Base-by-base conservation (phyloP, 257 asterid species). In the Jasminum sambac region DNA sequence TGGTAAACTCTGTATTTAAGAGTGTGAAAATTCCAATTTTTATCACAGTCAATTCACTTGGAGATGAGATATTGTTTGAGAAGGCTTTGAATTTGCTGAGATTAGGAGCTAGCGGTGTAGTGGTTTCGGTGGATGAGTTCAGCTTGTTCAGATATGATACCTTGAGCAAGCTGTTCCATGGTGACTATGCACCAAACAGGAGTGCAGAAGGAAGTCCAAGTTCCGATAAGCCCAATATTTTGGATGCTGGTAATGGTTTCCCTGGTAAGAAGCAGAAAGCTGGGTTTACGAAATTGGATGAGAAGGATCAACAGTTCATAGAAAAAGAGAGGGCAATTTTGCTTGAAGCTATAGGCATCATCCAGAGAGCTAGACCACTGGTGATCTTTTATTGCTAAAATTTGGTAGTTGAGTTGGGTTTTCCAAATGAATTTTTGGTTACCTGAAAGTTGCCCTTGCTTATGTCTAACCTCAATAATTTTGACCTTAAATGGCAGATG, bases 51-150 rank as follows among this genome's bases (percentile, higher is more conserved):
- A 92, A 83, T 76, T 81, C 86, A 50, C 83, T 72, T 73, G 79
- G 77, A 65, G 83, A 69, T 39, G 86, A 66, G 67, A 66, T 74
- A 60, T 77, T 78, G 41, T 69, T 73, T 63, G 67, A 75, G 42
- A 78, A 76, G 71, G 82, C 84, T 25, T 72, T 70, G 21, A 62
- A 75, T 77, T 76, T 81, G 9, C 79, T 86, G 62, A 77, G 78
- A 81, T 88, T 84, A 41, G 97, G 96, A 77, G 97, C 84, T 70
- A 81, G 95, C 86, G 98, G 97, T 72, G 25, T 91, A 74, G 97
- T 87, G 73, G 81, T 95, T 70, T 83, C 96, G 12, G 63, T 86
- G 81, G 79, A 79, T 68, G 96, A 85, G 68, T 84, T 87, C 69
- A 82, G 78, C 68, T 78, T 72, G 58, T 76, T 83, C 64, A 66